A percentile compares a stretch with the other conserved stretches of the same genome.
Evolutionary conservation across 768 basidiomycete species (phyloP).

Genomic region (Suillus subluteus): DNA sequence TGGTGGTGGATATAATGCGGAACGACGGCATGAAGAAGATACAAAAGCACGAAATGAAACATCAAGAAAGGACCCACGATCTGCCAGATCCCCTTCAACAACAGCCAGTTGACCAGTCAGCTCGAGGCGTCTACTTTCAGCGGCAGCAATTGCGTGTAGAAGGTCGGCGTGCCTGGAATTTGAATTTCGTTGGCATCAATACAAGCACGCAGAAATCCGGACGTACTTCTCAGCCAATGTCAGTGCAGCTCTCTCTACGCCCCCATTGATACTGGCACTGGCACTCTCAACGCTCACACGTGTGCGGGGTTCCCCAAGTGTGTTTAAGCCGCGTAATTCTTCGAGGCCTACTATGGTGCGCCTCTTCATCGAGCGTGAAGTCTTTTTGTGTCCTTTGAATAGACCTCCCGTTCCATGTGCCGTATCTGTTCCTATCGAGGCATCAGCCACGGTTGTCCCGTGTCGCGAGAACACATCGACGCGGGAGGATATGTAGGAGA

Average conservation of each 20-base stretch:
- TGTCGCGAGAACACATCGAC: slow-evolving; percentile 10
- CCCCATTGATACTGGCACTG: background rate
- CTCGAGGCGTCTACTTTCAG: slow-evolving; percentile 83
- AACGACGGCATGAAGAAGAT: background rate
- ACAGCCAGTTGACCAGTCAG: slow-evolving; percentile 71
- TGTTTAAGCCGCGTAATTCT: background rate
- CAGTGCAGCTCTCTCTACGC: slow-evolving; percentile 42
- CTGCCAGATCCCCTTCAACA: slow-evolving; percentile 74
- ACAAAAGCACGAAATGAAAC: background rate
- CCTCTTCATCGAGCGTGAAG: slow-evolving; percentile 8
- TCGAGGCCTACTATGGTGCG: slow-evolving; percentile 1
- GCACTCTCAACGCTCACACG: too few relatives aligned
- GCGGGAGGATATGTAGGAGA: slow-evolving; percentile 22
- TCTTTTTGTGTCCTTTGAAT: background rate
- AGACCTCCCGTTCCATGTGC: too few relatives aligned
- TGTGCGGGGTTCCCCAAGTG: background rate
- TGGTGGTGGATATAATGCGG: slow-evolving; percentile 8
- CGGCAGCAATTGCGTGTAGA: slow-evolving; percentile 84
- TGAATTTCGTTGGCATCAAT: background rate
- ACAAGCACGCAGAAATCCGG: background rate
- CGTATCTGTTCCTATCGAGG: background rate
- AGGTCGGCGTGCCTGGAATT: slow-evolving; percentile 76
- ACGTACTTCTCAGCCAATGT: slow-evolving; percentile 78
- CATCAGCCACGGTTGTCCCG: background rate
- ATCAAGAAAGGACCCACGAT: slow-evolving; percentile 45